These are phyloP conservation scores for Pleurotus sapidus DNA, from an alignment of 768 basidiomycete species.

Conservation along the genomic window DNA sequence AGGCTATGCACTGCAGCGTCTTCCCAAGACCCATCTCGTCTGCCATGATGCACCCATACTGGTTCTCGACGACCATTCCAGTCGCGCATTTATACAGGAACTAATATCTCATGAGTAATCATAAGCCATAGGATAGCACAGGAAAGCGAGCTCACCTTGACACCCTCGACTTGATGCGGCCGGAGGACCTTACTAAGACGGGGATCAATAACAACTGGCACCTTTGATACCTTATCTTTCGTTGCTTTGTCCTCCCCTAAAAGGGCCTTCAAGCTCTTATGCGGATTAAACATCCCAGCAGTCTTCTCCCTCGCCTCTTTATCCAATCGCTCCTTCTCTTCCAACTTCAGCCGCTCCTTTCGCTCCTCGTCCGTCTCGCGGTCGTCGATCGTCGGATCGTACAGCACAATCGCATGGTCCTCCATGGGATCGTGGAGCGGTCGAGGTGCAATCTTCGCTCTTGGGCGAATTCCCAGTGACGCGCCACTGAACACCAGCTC, in stretches of 20 bases:
- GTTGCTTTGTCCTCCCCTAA: constrained; percentile 71
- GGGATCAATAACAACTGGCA: constrained; percentile 97
- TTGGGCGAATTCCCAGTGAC: constrained; percentile 84
- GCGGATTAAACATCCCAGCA: constrained; percentile 81
- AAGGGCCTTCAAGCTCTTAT: constrained; percentile 83
- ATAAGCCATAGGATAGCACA: too few relatives aligned
- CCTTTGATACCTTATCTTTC: constrained; percentile 68
- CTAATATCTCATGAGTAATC: constrained; percentile 35
- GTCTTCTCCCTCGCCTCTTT: constrained; percentile 68
- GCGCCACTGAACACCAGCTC: constrained; percentile 56
- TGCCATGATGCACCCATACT: constrained; percentile 97
- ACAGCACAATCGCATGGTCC: constrained; percentile 95
- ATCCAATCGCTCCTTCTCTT: constrained; percentile 58
- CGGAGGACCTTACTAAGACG: constrained; percentile 81
- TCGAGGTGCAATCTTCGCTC: constrained; percentile 76
- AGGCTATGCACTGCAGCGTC: constrained; percentile 93
- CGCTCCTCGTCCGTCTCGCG: constrained; percentile 87
- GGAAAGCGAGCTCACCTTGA: constrained; percentile 60
- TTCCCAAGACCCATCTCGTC: constrained; percentile 99
- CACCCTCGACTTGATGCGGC: constrained; percentile 98
- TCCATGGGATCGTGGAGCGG: constrained; percentile 98
- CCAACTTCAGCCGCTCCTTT: constrained; percentile 70
- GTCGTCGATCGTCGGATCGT: constrained; percentile 94
- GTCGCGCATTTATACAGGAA: constrained; percentile 96
- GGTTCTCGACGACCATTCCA: constrained; percentile 88